Conservation (phyloP, 208 protist species). For the Naegleria lovaniensis region DNA sequence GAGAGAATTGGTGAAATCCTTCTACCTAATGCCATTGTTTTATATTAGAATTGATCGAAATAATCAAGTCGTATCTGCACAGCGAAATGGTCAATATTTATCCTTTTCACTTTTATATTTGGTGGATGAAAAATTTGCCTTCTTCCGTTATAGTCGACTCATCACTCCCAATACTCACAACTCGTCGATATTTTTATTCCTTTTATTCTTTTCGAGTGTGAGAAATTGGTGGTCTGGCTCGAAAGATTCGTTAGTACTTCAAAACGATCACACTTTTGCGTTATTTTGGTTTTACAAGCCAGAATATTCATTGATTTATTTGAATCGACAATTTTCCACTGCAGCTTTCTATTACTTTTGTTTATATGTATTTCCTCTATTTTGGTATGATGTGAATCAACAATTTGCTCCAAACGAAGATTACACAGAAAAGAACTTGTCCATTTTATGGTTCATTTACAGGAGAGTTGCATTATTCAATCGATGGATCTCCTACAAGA, state of each 20-base stretch:
- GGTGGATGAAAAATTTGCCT: background rate
- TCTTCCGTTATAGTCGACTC: background rate
- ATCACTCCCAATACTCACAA: background rate
- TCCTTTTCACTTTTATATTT: background rate
- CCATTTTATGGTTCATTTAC: background rate
- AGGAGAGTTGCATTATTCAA: background rate
- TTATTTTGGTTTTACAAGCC: background rate
- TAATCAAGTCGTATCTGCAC: background rate
- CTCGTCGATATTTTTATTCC: background rate
- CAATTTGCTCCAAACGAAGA: background rate
- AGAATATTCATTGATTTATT: background rate
- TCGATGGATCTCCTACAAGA: background rate
- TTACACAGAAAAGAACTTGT: background rate
- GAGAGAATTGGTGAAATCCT: background rate
- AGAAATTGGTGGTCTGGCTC: background rate
- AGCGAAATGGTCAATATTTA: background rate
- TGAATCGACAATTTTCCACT: background rate
- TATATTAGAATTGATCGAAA: background rate
- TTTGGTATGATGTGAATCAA: background rate
- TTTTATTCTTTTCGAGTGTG: background rate
- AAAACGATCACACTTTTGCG: background rate
- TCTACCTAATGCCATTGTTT: background rate
- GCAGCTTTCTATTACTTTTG: background rate
- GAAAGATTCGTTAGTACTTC: background rate
- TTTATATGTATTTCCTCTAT: background rate